Evolutionary conservation across 2,329 filamentous ascomycete species (phyloP), one percentile per base, ranked within the genome.

Genomic region (Aspergillus piperis): DNA sequence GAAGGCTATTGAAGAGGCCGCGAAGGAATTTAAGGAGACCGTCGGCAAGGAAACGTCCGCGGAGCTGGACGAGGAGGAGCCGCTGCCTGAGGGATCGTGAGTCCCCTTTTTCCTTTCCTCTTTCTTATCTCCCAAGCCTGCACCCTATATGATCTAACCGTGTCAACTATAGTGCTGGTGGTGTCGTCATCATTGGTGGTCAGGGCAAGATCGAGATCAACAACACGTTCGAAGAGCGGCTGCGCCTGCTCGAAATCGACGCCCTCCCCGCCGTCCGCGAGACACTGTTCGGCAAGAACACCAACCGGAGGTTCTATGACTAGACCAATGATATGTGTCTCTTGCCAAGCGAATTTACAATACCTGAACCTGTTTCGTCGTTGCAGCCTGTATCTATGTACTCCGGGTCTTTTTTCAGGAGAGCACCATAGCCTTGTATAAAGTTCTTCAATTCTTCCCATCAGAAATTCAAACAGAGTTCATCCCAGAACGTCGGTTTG

Each of bases 161-260:
- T 11, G 15, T 17, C 13, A 41, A 27, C 23, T 38, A 50, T 62
- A 98, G 95, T 71, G 84, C 92, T 62, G 95, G 95, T 62, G 95
- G 95, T 70, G 84, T 96, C 60, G 77, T 86, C 60, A 87, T 99
- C 66, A 80, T 96, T 58, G 92, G 93, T 66, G 89, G 90, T 68
- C 84, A 84, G 66, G 95, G 95, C 75, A 97, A 94, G 84, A 98
- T 99, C 75, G 92, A 96, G 72, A 94, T 99, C 78, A 93, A 97
- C 86, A 98, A 99, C 83, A 98, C 95, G 58, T 90, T 98, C 69
- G 95, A 98, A 76, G 90, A 96, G 75, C 88, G 95, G 67, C 83
- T 99, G 78, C 86, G 85, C 72, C 83, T 98, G 62, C 86, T 98
- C 66, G 90, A 96, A 80, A 88, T 89, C 59, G 90, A 90, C 68